Conservation (phyloP, 2,329 filamentous ascomycete species). For the Penicillium glabrum region DNA sequence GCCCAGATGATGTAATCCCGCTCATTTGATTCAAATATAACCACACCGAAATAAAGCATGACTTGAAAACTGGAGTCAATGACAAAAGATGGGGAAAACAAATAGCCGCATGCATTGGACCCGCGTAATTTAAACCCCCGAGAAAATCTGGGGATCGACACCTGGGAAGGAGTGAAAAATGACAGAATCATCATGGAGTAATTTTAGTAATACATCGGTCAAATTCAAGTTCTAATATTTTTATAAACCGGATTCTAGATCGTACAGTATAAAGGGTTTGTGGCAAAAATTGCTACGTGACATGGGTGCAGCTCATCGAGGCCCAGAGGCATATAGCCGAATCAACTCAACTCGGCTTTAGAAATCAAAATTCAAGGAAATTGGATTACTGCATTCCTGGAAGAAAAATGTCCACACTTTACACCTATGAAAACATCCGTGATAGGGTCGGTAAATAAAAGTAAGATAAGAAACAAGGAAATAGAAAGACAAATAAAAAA, state of each 20-base stretch:
- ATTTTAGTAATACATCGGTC: neutral
- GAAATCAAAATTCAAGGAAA: constrained; percentile 9
- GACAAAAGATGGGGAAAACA: constrained; percentile 10
- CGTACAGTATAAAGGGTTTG: neutral
- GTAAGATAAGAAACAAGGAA: constrained; percentile 8
- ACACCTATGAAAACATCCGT: constrained; percentile 30
- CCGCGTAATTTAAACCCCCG: constrained; percentile 2
- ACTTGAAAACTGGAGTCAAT: neutral
- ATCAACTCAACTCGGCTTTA: neutral
- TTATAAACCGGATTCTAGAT: neutral
- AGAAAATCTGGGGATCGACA: neutral
- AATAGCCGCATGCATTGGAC: constrained; percentile 12
- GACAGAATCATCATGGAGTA: neutral
- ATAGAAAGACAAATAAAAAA: constrained; percentile 17
- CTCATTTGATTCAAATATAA: too few species aligned
- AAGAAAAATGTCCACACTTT: constrained; percentile 28
- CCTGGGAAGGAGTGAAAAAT: neutral
- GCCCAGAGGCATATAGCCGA: constrained; percentile 9
- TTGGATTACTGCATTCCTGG: constrained; percentile 24
- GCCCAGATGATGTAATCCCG: constrained; percentile 2
- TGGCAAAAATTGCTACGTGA: neutral
- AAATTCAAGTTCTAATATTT: neutral
- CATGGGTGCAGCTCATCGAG: neutral
- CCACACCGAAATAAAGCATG: neutral
- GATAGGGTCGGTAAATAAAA: constrained; percentile 12